phyloP scores from a whole-genome alignment of 306 rosid species.

The Vicia sativa region DNA sequence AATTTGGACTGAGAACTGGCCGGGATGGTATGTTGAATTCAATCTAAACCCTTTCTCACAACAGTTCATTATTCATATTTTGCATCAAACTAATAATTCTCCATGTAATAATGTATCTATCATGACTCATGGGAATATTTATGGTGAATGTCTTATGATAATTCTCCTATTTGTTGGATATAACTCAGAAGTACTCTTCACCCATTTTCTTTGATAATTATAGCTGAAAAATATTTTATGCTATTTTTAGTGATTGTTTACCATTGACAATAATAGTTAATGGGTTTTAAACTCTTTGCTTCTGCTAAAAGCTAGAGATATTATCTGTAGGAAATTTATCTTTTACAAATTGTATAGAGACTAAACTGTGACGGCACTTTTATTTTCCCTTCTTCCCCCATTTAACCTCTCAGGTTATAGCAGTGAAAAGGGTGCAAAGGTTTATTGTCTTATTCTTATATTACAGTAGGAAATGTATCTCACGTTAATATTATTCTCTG shows the following conservation, averaged over 20 bases:
- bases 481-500: constrained; percentile 18
- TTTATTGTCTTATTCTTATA: constrained; percentile 16
- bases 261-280: constrained; percentile 1
- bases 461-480: constrained; percentile 31
- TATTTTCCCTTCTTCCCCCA: constrained; percentile 26
- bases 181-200: neutral
- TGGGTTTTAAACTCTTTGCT: constrained; percentile 13
- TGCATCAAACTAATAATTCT: constrained; percentile 9
- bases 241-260: constrained; percentile 13
- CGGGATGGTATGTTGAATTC: constrained; percentile 78
- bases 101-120: constrained; percentile 14
- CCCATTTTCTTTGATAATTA: neutral
- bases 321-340: constrained; percentile 1
- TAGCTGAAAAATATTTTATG: constrained; percentile 8
- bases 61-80: constrained; percentile 29
- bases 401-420: neutral
- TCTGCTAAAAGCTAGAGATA: constrained; percentile 21
- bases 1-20: constrained; percentile 99
- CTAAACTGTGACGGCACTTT: constrained; percentile 9
- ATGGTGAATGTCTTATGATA: neutral
- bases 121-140: neutral
- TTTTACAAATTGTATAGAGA: constrained; percentile 21
- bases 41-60: constrained; percentile 17
- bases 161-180: neutral
- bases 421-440: constrained; percentile 16